These are phyloP conservation scores for Sonneratia alba DNA, from an alignment of 345 rosid species.

Conservation along the genomic window DNA sequence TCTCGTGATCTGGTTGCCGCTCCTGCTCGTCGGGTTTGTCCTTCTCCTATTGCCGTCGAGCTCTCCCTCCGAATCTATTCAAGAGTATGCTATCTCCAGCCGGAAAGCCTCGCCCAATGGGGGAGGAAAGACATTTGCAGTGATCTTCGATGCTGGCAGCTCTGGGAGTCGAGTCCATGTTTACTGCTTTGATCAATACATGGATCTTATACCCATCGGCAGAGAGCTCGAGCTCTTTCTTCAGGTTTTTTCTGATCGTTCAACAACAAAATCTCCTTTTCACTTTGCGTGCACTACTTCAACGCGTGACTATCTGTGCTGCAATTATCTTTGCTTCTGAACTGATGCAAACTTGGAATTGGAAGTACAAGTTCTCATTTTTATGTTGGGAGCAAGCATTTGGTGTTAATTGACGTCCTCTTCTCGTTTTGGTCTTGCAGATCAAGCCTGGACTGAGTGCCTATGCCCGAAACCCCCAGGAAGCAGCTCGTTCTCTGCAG, in stretches of 20 bases:
- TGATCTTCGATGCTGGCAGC: conserved; percentile 89
- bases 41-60: conserved; percentile 53
- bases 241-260: conserved; percentile 10
- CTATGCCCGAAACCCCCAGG: conserved; percentile 59
- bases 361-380: not conserved
- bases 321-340: not conserved
- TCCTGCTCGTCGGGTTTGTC: conserved; percentile 47
- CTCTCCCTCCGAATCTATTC: conserved; percentile 29
- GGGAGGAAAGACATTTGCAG: conserved; percentile 49
- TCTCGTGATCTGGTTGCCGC: conserved; percentile 54
- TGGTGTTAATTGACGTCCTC: not conserved
- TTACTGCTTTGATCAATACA: conserved; percentile 69
- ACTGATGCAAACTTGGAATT: not conserved
- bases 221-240: conserved; percentile 76
- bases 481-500: conserved; percentile 56
- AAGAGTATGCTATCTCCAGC: conserved; percentile 29
- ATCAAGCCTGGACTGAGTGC: conserved; percentile 64
- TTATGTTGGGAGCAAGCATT: no score
- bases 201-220: conserved; percentile 90
- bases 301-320: not conserved
- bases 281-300: not conserved
- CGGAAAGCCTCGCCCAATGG: conserved; percentile 41
- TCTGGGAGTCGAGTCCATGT: conserved; percentile 98
- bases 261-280: no score
- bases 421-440: not conserved